These are phyloP conservation scores for Tephrocybe sp. DNA, from an alignment of 768 basidiomycete genomes.

Conservation along the genomic window DNA sequence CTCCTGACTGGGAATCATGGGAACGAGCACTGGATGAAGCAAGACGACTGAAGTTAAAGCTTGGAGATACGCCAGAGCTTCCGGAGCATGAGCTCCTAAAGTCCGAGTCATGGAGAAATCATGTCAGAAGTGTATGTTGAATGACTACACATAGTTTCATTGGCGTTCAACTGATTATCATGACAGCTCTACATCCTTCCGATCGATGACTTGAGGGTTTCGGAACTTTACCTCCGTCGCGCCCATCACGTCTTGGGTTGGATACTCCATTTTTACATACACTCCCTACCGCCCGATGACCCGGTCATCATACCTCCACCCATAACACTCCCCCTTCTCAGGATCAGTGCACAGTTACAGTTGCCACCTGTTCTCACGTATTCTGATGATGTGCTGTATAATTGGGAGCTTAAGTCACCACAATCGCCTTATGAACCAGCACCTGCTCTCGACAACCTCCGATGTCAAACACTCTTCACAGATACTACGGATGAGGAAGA, in stretches of 20 bases:
- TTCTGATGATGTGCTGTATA: constrained; percentile 91
- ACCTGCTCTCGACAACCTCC: constrained; percentile 60
- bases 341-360: constrained; percentile 66
- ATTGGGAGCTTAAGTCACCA: constrained; percentile 52
- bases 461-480: constrained; percentile 73
- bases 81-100: constrained; percentile 34
- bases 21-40: constrained; percentile 58
- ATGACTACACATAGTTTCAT: neutral
- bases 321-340: constrained; percentile 75
- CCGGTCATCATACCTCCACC: constrained; percentile 68
- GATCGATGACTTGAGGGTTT: constrained; percentile 39
- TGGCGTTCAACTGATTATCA: neutral
- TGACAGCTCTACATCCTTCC: constrained; percentile 53
- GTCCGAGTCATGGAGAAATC: constrained; percentile 53
- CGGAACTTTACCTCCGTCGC: constrained; percentile 63
- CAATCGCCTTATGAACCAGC: constrained; percentile 26
- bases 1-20: constrained; percentile 67
- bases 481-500: constrained; percentile 79
- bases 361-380: constrained; percentile 91
- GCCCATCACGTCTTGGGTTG: constrained; percentile 77
- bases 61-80: constrained; percentile 53
- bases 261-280: constrained; percentile 79
- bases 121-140: constrained; percentile 44
- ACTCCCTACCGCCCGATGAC: constrained; percentile 49
- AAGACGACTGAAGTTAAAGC: constrained; percentile 44